Base-by-base conservation (phyloP, 2,329 filamentous ascomycete genomes). In the Pleurostoma richardsiae region DNA sequence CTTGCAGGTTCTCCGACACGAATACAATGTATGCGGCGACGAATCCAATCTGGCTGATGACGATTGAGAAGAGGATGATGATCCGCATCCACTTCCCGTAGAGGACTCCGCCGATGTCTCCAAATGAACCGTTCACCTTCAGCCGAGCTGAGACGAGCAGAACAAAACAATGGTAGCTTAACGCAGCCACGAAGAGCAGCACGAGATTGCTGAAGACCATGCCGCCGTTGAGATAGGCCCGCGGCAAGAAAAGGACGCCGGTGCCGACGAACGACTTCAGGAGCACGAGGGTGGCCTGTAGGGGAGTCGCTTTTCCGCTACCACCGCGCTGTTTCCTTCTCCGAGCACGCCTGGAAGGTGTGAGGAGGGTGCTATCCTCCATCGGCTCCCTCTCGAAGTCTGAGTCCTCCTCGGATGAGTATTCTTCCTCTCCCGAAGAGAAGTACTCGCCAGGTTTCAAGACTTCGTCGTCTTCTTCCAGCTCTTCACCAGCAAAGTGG, bases 181-280 rank as follows among this genome's bases (percentile, higher is more conserved):
- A 74, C 3, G 80, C 73, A 5, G 94, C 91, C 11, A 99, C 89
- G 38, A 77, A 79, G 27, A 99, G 73, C n/a, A 99, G 79, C 11
- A 99, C 87, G 44, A 95, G 54, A 61, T 95, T 96, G 59, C 90
- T 96, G 68, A 99, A 99, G 11, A 96, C 71, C 91, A 99, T 97
- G 49, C 94, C 94, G 45, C 94, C 94, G 59, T 96, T 99, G 53
- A 96, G 79, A 62, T 94, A 99, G 4, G 94, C 92, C 42, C 90
- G 84, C 1, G 92, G 92, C 31, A 97, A 72, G 71, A 97, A 97
- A 11, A 97, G 74, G 6, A 97, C 92, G 47, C 92, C 92, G 1
- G 94, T 99, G 26, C 95, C 94, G 42, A 99, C 94, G 62, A 99
- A 99, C 0, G 92, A 97, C 72, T 99, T 99, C 54, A 99, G 82